Conservation (phyloP, 1,139 yeast genomes). For the Nakaseomyces glabratus region DNA sequence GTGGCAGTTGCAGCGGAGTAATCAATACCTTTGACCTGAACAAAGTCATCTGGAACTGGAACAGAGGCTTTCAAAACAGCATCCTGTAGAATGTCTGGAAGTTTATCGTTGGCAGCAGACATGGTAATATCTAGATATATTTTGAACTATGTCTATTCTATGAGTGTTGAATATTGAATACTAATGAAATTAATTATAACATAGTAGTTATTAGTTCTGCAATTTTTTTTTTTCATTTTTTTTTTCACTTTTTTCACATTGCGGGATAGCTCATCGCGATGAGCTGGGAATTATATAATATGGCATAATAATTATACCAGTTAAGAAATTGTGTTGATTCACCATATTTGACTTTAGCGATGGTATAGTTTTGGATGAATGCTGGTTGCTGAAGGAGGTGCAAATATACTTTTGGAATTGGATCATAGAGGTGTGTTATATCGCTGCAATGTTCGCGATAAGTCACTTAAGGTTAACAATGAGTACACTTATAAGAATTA, state of each 20-base stretch:
- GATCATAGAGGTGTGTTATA: slow-evolving; percentile 15
- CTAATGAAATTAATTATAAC: too few species aligned
- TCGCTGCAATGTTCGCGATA: slow-evolving; percentile 22
- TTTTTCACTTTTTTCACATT: too few species aligned
- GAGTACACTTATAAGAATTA: slow-evolving; percentile 17
- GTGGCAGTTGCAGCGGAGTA: slow-evolving; percentile 63
- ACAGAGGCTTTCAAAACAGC: slow-evolving; percentile 84
- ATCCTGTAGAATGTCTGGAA: slow-evolving; percentile 66
- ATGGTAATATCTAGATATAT: slow-evolving; percentile 8
- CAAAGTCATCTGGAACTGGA: slow-evolving; percentile 74
- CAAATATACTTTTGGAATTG: slow-evolving; percentile 20
- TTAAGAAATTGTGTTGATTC: too few species aligned
- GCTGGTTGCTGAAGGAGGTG: slow-evolving; percentile 22
- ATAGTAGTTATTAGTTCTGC: too few species aligned
- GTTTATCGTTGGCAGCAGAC: slow-evolving; percentile 30
- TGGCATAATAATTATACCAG: too few species aligned
- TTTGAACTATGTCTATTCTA: too few species aligned
- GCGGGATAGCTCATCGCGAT: too few species aligned
- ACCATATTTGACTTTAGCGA: too few species aligned
- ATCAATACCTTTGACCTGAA: slow-evolving; percentile 77
- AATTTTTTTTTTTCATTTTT: too few species aligned
- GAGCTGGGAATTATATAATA: too few species aligned
- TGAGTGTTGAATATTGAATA: too few species aligned
- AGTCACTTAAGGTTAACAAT: slow-evolving; percentile 18
- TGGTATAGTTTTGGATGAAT: too few species aligned